Base-by-base conservation (phyloP, 1,284 basidiomycete genomes). In the Trichosporon sp. region DNA sequence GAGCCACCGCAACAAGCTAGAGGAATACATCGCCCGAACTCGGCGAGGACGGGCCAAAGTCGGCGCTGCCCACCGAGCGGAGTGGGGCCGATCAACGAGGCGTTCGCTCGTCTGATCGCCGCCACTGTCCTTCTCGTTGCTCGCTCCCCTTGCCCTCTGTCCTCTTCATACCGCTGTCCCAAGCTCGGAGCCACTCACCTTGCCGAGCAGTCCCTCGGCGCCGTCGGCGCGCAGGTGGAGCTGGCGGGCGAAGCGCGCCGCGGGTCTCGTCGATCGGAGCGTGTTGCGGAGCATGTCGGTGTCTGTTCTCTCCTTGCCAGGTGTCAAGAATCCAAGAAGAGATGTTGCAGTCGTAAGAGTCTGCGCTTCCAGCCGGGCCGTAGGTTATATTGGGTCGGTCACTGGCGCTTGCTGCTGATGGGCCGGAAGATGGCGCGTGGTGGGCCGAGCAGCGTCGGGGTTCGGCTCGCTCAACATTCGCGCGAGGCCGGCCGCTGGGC, bases 271-370 rank as follows among this genome's bases (percentile, higher is more conserved):
- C 27, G 56, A 32, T 18, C 60, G 42, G 23, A 62, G 53, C n/a
- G 62, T 34, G 63, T 68, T 64, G 67, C 67, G 67, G 35, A 68
- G 62, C 67, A 68, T 68, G 35, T 25, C 58, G 18, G 23, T 62
- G 47, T 51, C 23, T 51, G 9, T 51, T 8, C 44, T 12, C 23
- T 9, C 9, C 47, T 32, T n/a, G n/a, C 32, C 13, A 38, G 2
- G 2, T 13, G 35, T 38, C 35, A 12, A 38, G 35, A n/a, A n/a
- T n/a, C 13, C 35, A 13, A 42, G 38, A 42, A 18, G n/a, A 42
- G 18, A 15, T 38, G 13, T 13, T n/a, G 6, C 3, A 42, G 38
- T 42, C 18, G 18, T 18, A 5, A 42, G n/a, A 42, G 18, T n/a
- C 15, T 42, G 9, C 5, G 12, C 18, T 42, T n/a, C 38, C 18